A percentile compares a stretch with the other conserved stretches of the same genome.
These are phyloP conservation scores for Aspergillus sclerotiicarbonarius DNA, from an alignment of 495 filamentous ascomycete genomes.

Conservation along the genomic window DNA sequence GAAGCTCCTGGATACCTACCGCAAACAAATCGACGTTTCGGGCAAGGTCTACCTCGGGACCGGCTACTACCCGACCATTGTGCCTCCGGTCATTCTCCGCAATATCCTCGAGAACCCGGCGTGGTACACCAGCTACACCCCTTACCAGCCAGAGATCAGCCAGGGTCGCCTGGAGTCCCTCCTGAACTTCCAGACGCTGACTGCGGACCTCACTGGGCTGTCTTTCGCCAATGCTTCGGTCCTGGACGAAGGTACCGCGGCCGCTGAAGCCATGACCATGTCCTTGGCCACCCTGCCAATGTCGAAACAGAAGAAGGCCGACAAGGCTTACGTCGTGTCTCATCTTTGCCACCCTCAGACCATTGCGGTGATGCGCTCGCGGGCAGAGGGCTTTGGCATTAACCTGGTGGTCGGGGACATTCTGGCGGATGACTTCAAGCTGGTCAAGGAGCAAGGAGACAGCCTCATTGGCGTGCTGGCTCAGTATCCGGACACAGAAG, in stretches of 20 bases:
- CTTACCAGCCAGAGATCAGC: slow-evolving; percentile 97
- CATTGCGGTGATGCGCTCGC: slow-evolving; percentile 76
- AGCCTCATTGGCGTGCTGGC: slow-evolving; percentile 88
- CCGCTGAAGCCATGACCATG: slow-evolving; percentile 96
- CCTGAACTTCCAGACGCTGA: slow-evolving; percentile 95
- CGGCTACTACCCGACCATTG: slow-evolving; percentile 83
- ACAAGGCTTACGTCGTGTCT: slow-evolving; percentile 82
- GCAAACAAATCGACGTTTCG: slow-evolving; percentile 59
- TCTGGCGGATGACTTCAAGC: slow-evolving; percentile 56
- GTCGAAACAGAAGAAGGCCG: slow-evolving; percentile 67
- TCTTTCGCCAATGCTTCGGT: slow-evolving; percentile 93
- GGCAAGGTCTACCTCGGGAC: slow-evolving; percentile 70
- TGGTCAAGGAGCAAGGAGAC: slow-evolving; percentile 71
- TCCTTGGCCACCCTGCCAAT: slow-evolving; percentile 74
- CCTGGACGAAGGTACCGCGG: slow-evolving; percentile 90
- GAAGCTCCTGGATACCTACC: slow-evolving; percentile 60
- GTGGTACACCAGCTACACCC: slow-evolving; percentile 99
- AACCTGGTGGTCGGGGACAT: slow-evolving; percentile 72
- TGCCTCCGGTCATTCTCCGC: slow-evolving; percentile 89
- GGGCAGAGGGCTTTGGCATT: slow-evolving; percentile 93
- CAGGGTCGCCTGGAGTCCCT: slow-evolving; percentile 91
- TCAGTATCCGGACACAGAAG: slow-evolving; percentile 92
- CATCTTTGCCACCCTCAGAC: slow-evolving; percentile 86
- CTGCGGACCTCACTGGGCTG: slow-evolving; percentile 84
- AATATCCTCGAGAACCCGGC: slow-evolving; percentile 92